A percentile compares a stretch with the other conserved stretches of the same genome.
Conservation (phyloP, 2,329 filamentous ascomycete genomes). For the Ophiostoma montium region DNA sequence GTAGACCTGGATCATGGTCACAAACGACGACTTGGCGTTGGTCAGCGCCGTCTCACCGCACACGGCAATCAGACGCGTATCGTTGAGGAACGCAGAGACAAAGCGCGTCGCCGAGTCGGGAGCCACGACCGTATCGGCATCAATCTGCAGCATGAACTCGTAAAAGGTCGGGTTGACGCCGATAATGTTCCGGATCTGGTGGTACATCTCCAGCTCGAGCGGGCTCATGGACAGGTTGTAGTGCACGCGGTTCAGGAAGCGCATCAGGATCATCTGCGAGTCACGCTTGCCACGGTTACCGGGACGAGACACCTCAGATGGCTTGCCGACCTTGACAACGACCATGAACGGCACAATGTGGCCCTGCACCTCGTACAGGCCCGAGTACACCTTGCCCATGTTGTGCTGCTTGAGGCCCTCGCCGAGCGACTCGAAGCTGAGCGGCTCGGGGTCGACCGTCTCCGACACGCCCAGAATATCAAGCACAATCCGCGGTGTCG, state of each 20-base stretch:
- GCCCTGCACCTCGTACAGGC: constrained; percentile 91
- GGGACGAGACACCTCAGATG: constrained; percentile 85
- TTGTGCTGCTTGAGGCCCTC: constrained; percentile 97
- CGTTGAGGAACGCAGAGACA: constrained; percentile 78
- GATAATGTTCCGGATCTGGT: constrained; percentile 97
- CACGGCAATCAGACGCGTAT: constrained; percentile 83
- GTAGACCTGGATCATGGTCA: constrained; percentile 99
- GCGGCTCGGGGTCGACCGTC: constrained; percentile 81
- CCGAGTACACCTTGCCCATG: constrained; percentile 98
- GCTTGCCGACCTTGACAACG: constrained; percentile 93
- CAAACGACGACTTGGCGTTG: constrained; percentile 83
- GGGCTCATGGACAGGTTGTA: constrained; percentile 96
- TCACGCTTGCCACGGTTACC: constrained; percentile 99
- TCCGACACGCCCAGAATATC: constrained; percentile 95
- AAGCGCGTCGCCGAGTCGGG: constrained; percentile 83
- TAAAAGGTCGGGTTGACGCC: constrained; percentile 98
- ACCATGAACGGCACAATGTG: constrained; percentile 98
- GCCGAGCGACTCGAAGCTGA: constrained; percentile 92
- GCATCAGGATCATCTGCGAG: constrained; percentile 96
- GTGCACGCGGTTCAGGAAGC: constrained; percentile 97
- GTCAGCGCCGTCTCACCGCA: constrained; percentile 90
- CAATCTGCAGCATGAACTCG: constrained; percentile 91
- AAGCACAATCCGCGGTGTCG: constrained; percentile 87
- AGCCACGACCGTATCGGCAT: constrained; percentile 91
- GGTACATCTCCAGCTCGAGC: constrained; percentile 93